Conservation (phyloP, 305 asterid genomes). For the Striga hermonthica region DNA sequence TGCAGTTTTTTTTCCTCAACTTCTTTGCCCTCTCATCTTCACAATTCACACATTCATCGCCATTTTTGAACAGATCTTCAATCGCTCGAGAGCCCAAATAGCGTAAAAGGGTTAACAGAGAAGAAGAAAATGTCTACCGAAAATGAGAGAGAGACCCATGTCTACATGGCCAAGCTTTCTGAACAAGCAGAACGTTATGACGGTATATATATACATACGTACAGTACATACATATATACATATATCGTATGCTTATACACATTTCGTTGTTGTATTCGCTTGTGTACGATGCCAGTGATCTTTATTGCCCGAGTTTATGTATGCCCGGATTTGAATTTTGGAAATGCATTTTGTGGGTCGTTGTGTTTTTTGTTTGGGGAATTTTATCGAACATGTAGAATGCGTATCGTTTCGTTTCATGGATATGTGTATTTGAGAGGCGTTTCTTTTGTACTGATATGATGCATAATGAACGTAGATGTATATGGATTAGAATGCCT, state of each 20-base stretch:
- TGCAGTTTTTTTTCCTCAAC: conserved; percentile 13
- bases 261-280: too few relatives aligned
- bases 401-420: neutral
- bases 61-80: conserved; percentile 11
- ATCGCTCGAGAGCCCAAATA: neutral
- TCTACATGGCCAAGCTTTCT: conserved; percentile 47
- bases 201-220: conserved; percentile 29
- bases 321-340: too few relatives aligned
- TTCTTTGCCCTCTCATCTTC: conserved; percentile 3
- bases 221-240: neutral
- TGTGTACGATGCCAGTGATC: too few relatives aligned
- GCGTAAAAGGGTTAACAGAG: too few relatives aligned
- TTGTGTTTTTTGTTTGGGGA: conserved; percentile 4
- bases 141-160: conserved; percentile 44
- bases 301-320: too few relatives aligned
- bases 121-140: conserved; percentile 39
- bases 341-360: conserved; percentile 11
- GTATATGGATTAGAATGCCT: conserved; percentile 3
- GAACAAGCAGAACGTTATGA: conserved; percentile 57
- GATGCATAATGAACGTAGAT: neutral
- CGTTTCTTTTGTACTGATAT: too few relatives aligned
- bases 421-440: neutral
- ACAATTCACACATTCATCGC: neutral
- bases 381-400: neutral
- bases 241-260: too few relatives aligned